Conservation (phyloP, 75 land plant genomes). For the Pseudotsuga menziesii region DNA sequence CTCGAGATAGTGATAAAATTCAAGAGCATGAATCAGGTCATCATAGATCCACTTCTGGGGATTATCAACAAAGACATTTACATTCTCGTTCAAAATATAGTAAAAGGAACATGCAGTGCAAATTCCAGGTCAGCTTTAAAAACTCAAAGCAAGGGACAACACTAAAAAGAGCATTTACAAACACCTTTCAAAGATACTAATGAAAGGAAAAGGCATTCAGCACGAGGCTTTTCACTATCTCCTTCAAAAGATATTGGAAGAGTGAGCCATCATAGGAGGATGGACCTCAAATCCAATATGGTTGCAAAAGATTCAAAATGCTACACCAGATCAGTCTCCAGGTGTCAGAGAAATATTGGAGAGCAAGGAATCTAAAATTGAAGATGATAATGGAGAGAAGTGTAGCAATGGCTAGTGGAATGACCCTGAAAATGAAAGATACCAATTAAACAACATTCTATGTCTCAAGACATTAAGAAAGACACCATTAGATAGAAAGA, state of each 20-base stretch:
- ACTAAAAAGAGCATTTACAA: neutral
- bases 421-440: neutral
- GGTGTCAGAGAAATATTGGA: neutral
- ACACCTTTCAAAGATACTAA: neutral
- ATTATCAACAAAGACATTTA: neutral
- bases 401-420: neutral
- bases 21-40: too few relatives aligned
- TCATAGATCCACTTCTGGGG: too few relatives aligned
- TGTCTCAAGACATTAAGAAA: constrained; percentile 1
- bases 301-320: too few relatives aligned
- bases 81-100: neutral
- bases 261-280: neutral
- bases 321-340: too few relatives aligned
- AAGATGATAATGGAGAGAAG: neutral
- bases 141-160: neutral
- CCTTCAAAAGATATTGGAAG: neutral
- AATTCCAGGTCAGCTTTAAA: neutral
- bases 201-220: neutral
- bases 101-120: neutral
- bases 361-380: neutral
- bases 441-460: constrained; percentile 6
- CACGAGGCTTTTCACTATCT: neutral
- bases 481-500: constrained; percentile 9
- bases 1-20: too few relatives aligned
- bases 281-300: neutral